Evolutionary conservation across 768 basidiomycete genomes (phyloP), one percentile per base, ranked within the genome.

Genomic region (Hygrocybe punicea): DNA sequence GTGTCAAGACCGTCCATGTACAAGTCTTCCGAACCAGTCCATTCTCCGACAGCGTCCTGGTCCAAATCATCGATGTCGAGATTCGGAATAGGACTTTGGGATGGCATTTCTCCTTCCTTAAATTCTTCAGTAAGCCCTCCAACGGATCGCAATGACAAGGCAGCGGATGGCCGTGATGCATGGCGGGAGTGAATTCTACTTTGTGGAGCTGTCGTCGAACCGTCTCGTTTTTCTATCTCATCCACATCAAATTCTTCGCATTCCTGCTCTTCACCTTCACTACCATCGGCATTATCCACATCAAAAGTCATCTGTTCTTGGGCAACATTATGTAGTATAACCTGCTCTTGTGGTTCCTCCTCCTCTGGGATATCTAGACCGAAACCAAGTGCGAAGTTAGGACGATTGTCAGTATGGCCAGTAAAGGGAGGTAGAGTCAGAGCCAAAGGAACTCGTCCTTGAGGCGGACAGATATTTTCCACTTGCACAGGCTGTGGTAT

Each of bases 1-100:
- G 73, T 73, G 53, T 83, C 82, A 1, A 58, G 56, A 34, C 60
- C 60, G 11, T 69, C 78, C 58, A 75, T 61, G 53, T 77, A 78
- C 57, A 84, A 63, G 66, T 90, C 90, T 67, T 92, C 90, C 39
- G 88, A 89, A 14, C 87, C 91, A 3, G 90, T 92, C 90, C 91
- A 91, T 62, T 91, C 90, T 6, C 76, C 85, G 21, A 83, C 81
- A 49, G 74, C 81, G 23, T 70, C 69, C 35, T 64, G 66, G 37
- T 61, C 67, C 44, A 55, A 52, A 49, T 64, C 64, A 51, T 71
- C 71, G 29, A 56, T 36, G 34, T 59, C 49, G 37, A 46, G 48
- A 24, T 55, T 56, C n/a, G 47, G 17, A 35, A 52, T 29, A 47
- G 47, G 37, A 16, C 46, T 51, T 23, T 47, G 45, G 25, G 36